phyloP scores from a whole-genome alignment of 1,139 yeast genomes.

The Pichia sp. region DNA sequence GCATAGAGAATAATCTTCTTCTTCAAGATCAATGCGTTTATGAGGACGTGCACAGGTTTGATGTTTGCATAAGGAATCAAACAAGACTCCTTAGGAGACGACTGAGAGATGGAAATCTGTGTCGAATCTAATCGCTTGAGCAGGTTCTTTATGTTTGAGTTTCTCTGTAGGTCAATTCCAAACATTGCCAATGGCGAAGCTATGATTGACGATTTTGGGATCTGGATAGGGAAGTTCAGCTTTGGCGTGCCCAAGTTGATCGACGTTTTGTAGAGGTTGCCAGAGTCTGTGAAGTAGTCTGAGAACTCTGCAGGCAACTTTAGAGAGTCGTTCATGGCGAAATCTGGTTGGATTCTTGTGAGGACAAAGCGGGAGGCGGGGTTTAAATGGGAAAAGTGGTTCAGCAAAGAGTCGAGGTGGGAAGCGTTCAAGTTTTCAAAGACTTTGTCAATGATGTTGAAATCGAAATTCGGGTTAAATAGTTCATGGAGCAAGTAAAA shows the following conservation, averaged over 20 bases:
- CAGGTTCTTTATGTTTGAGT: slow-evolving; percentile 19
- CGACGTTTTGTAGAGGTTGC: slow-evolving; percentile 22
- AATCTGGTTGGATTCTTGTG: slow-evolving; percentile 22
- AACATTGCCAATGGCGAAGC: slow-evolving; percentile 26
- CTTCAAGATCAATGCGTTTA: slow-evolving; percentile 49
- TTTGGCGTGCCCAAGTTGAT: slow-evolving; percentile 19
- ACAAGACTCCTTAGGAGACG: slow-evolving; percentile 12
- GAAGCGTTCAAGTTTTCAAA: slow-evolving; percentile 22
- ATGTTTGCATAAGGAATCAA: slow-evolving; percentile 25
- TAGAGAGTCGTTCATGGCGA: slow-evolving; percentile 14
- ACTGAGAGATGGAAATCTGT: background rate
- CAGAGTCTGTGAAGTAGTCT: slow-evolving; percentile 19
- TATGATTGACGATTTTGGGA: slow-evolving; percentile 28
- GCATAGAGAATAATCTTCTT: slow-evolving; percentile 47
- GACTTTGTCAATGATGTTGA: slow-evolving; percentile 10
- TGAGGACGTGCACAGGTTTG: slow-evolving; percentile 33
- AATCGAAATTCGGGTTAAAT: slow-evolving; percentile 32
- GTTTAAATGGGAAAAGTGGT: slow-evolving; percentile 19
- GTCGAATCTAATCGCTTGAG: slow-evolving; percentile 5
- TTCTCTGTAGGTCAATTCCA: slow-evolving; percentile 31
- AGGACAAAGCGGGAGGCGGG: slow-evolving; percentile 23
- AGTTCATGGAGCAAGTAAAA: slow-evolving; percentile 45
- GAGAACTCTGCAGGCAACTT: slow-evolving; percentile 16
- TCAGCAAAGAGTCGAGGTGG: slow-evolving; percentile 19
- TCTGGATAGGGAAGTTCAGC: slow-evolving; percentile 30